These are phyloP conservation scores for Penicillium waksmanii DNA, from an alignment of 495 filamentous ascomycete species.

Conservation along the genomic window DNA sequence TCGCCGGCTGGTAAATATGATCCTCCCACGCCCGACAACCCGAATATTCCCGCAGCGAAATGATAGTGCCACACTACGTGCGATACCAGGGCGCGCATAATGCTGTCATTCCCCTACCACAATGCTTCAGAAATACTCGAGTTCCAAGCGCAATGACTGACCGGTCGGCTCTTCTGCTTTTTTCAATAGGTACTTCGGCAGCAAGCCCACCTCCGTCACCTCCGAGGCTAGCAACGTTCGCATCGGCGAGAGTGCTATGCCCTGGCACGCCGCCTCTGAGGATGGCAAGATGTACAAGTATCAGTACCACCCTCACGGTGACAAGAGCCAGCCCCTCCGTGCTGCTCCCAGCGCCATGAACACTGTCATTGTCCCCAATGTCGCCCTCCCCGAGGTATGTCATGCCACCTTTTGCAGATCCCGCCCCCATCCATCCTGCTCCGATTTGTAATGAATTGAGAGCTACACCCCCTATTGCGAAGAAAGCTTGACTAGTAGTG, in stretches of 20 bases:
- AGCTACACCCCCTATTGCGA: background rate
- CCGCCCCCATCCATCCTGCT: background rate
- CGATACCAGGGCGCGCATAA: background rate
- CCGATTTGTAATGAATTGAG: background rate
- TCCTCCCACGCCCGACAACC: conserved; percentile 40
- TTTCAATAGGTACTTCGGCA: conserved; percentile 60
- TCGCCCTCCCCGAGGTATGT: conserved; percentile 86
- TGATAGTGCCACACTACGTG: conserved; percentile 8
- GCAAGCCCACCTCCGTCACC: conserved; percentile 80
- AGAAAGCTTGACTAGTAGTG: too few relatives aligned
- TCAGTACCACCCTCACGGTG: conserved; percentile 90
- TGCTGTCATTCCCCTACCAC: background rate
- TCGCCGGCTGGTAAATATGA: conserved; percentile 73
- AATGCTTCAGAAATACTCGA: background rate
- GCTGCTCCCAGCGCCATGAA: conserved; percentile 95
- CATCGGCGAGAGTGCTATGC: conserved; percentile 76
- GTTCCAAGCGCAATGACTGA: conserved; percentile 8
- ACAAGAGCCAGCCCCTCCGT: conserved; percentile 72
- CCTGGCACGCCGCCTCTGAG: conserved; percentile 75
- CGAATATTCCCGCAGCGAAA: conserved; percentile 20
- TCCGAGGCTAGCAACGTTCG: conserved; percentile 74
- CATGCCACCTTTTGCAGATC: conserved; percentile 7
- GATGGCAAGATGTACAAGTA: conserved; percentile 72
- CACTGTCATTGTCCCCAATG: conserved; percentile 88
- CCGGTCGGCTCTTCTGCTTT: conserved; percentile 20